Base-by-base conservation (phyloP, 345 rosid genomes). In the Capsella bursapastoris region DNA sequence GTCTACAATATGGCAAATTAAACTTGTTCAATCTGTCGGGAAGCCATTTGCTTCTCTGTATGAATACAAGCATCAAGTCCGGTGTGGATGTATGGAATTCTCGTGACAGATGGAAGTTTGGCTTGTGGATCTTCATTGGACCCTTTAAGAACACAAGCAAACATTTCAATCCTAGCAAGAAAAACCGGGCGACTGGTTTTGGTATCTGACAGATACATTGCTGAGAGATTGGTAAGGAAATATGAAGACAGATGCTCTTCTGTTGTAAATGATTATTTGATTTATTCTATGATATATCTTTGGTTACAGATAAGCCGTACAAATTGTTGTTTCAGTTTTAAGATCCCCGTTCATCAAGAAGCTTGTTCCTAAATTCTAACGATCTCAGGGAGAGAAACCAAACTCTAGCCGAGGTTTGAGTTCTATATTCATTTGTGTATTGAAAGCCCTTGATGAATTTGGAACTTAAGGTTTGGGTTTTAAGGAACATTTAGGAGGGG, bases 1-100 rank as follows among this genome's bases (percentile, higher is more conserved):
- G 70, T 72, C 32, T 57, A 70, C 65, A 49, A 22, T 55, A 64
- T 45, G 48, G 49, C 18, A 55, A 45, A 31, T 27, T 56, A 73
- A 35, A 56, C 49, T 44, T 44, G 63, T 64, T 44, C 29, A 28
- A 14, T 74, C 48, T 66, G 51, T 10, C 40, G 47, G 28, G 62
- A 67, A 49, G 28, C 55, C 68, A 59, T 49, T 13, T 41, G 15
- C 56, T 31, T 68, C 38, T 51, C 14, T 61, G 15, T n/a, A 3
- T 34, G 57, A 29, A 3, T 60, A 67, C 62, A 59, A 67, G 56
- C 13, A 43, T 52, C n/a, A 51, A 22, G 35, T 68, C 14, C 1
- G 48, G 45, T 58, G 45, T 58, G 8, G 55, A 50, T 66, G 41
- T 29, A 16, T 29, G 15, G 37, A 52, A 50, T 14, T 59, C 38